Conservation (phyloP, 257 asterid genomes). For the Rhazya stricta region DNA sequence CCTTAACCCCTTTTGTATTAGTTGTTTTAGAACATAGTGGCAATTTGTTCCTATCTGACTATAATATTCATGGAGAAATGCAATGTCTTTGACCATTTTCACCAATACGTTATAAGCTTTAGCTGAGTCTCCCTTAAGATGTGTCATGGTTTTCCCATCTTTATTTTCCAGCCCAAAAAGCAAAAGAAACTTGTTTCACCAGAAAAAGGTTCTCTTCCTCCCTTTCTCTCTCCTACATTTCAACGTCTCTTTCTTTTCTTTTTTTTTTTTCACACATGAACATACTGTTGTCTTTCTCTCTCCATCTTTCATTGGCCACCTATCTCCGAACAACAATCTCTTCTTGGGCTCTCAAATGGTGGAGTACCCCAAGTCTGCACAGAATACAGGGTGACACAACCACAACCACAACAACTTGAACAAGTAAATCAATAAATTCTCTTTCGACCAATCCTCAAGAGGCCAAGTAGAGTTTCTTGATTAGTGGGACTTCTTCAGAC, state of each 20-base stretch:
- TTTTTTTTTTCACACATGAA: neutral
- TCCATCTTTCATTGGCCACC: neutral
- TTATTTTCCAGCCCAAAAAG: neutral
- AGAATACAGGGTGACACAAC: neutral
- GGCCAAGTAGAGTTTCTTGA: conserved; percentile 2
- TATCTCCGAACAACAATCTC: conserved; percentile 9
- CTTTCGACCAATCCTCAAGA: neutral
- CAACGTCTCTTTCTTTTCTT: neutral
- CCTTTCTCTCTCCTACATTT: neutral
- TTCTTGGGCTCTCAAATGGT: neutral
- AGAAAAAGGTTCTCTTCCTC: neutral
- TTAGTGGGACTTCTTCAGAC: conserved; percentile 1
- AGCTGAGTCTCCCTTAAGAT: neutral
- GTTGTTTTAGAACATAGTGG: no score
- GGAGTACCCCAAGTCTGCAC: neutral
- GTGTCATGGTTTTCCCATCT: neutral
- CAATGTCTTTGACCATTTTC: no score
- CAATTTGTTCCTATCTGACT: no score
- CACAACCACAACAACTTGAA: neutral
- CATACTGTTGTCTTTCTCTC: neutral
- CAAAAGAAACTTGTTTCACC: conserved; percentile 3
- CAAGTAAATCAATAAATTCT: neutral
- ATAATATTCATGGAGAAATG: no score
- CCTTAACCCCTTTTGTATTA: no score
- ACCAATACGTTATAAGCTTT: neutral